Conservation (phyloP, 2,329 filamentous ascomycete genomes). For the Ceratocystiopsis sp. region DNA sequence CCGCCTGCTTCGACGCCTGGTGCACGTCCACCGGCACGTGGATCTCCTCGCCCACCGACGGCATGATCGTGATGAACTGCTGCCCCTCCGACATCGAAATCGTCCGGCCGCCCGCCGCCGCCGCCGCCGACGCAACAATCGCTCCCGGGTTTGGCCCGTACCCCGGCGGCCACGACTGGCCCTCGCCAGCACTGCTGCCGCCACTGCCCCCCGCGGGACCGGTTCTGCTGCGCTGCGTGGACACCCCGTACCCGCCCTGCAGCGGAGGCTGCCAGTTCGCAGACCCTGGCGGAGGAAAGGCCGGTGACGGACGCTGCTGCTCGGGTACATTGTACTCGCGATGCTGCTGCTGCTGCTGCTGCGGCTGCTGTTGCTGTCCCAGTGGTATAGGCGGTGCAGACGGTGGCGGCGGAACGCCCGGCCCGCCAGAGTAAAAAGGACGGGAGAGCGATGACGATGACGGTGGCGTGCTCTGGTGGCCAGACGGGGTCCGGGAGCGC, state of each 20-base stretch:
- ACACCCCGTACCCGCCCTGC: no score
- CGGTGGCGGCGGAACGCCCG: no score
- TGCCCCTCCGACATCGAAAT: slow-evolving; percentile 14
- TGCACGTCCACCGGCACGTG: slow-evolving; percentile 60
- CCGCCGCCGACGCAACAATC: background rate
- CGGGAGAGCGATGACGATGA: no score
- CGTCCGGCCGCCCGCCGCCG: background rate
- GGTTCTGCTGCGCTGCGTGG: no score
- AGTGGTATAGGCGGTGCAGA: background rate
- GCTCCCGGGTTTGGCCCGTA: no score
- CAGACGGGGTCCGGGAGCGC: background rate
- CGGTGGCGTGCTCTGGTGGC: background rate
- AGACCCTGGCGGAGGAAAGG: no score
- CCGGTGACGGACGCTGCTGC: no score
- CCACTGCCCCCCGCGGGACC: background rate
- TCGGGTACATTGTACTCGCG: no score
- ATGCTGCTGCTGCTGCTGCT: background rate
- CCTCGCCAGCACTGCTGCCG: background rate
- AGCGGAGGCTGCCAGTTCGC: no score
- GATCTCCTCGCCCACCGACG: slow-evolving; percentile 25
- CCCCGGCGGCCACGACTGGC: no score
- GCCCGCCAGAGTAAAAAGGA: no score
- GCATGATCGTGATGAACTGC: slow-evolving; percentile 17
- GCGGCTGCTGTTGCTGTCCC: background rate
- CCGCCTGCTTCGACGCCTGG: slow-evolving; percentile 64